A percentile compares a stretch with the other conserved stretches of the same genome.
These are phyloP conservation scores for Aureobasidium sp. DNA, from an alignment of 2,329 filamentous ascomycete genomes.

Conservation along the genomic window DNA sequence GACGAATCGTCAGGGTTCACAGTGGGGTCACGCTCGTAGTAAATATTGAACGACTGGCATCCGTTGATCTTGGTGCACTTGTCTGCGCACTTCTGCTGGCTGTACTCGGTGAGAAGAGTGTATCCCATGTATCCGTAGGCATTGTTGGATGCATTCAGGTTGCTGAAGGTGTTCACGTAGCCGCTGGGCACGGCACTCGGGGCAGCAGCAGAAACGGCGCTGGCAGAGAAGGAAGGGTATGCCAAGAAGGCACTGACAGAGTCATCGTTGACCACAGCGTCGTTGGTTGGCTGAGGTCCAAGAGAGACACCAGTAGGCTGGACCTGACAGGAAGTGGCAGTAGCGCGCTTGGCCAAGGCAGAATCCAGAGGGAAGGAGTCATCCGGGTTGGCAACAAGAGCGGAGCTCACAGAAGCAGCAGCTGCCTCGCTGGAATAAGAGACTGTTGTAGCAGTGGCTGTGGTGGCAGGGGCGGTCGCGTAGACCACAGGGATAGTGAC, in stretches of 20 bases:
- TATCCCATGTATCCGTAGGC: conserved; percentile 23
- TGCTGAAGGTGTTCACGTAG: conserved; percentile 19
- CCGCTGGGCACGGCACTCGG: conserved; percentile 18
- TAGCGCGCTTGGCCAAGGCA: conserved; percentile 1
- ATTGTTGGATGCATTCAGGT: conserved; percentile 13
- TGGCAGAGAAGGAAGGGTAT: conserved; percentile 16
- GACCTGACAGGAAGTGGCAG: conserved; percentile 25
- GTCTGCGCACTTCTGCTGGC: conserved; percentile 13
- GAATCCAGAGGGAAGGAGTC: not conserved
- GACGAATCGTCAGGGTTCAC: conserved; percentile 22
- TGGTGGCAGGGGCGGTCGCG: conserved; percentile 4
- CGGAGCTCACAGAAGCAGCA: conserved; percentile 13
- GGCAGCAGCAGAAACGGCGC: conserved; percentile 17
- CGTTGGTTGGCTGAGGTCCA: conserved; percentile 21
- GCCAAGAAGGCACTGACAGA: conserved; percentile 12
- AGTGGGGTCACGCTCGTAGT: conserved; percentile 31
- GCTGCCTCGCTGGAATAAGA: not conserved
- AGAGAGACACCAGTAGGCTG: conserved; percentile 25
- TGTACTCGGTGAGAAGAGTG: conserved; percentile 14
- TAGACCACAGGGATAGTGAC: conserved; percentile 15
- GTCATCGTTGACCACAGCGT: not conserved
- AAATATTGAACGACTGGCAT: conserved; percentile 19
- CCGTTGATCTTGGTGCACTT: conserved; percentile 18
- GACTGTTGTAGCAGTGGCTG: conserved; percentile 6
- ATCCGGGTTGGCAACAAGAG: not conserved